phyloP scores from a whole-genome alignment of 768 basidiomycete species.

The Mycena alexandri region DNA sequence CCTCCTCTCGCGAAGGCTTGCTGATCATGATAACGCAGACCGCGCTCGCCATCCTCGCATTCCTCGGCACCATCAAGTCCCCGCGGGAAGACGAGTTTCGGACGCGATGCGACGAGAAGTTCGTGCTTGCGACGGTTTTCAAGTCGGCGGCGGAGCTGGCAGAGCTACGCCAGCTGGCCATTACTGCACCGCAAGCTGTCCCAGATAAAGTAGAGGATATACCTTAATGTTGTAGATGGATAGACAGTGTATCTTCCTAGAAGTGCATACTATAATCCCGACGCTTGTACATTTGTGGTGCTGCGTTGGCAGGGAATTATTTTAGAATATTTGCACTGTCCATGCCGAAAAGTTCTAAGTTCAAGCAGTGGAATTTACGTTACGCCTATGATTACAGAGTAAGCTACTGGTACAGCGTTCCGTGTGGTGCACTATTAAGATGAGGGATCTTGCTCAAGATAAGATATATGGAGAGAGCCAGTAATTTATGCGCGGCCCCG shows the following conservation, averaged over 20 bases:
- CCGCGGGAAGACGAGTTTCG: constrained; percentile 73
- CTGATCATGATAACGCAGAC: constrained; percentile 53
- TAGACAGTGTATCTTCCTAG: too few relatives aligned
- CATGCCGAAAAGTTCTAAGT: too few relatives aligned
- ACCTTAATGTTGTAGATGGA: neutral
- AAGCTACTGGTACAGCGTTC: too few relatives aligned
- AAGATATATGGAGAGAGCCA: too few relatives aligned
- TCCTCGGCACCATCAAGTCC: constrained; percentile 65
- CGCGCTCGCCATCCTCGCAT: constrained; percentile 60
- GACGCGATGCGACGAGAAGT: constrained; percentile 62
- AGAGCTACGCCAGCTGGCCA: constrained; percentile 42
- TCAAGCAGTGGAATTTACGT: too few relatives aligned
- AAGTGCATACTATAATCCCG: too few relatives aligned
- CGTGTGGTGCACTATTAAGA: too few relatives aligned
- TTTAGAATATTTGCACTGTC: too few relatives aligned
- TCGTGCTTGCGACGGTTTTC: constrained; percentile 77
- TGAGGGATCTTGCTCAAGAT: too few relatives aligned
- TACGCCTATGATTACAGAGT: too few relatives aligned
- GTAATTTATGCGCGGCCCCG: neutral
- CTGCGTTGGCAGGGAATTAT: too few relatives aligned
- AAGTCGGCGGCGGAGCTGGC: constrained; percentile 66
- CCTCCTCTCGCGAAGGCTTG: neutral
- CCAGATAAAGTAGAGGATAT: constrained; percentile 29
- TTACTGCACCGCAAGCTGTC: constrained; percentile 2
- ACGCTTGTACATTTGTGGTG: too few relatives aligned